Evolutionary conservation across 306 rosid genomes (phyloP).

Genomic region (Inga laurina): DNA sequence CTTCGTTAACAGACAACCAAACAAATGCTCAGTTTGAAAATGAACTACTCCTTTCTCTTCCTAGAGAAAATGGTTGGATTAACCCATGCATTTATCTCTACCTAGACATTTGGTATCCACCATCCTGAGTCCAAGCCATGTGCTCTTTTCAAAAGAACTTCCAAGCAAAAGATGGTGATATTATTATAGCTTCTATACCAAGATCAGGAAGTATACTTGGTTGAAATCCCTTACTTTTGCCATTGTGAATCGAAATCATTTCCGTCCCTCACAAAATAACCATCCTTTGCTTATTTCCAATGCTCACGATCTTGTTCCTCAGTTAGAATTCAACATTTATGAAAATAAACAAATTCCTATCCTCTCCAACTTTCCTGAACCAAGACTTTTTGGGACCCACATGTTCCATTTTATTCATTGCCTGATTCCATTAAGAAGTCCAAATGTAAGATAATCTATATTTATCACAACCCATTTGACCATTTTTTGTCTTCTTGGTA

Average conservation of each 20-base stretch:
- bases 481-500: constrained; percentile 50
- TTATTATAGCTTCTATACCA: constrained; percentile 3
- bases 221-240: constrained; percentile 48
- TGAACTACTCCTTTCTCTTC: not conserved
- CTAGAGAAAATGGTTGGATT: not conserved
- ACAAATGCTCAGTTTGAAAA: too few relatives aligned
- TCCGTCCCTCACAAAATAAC: not conserved
- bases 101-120: not conserved
- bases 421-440: constrained; percentile 29
- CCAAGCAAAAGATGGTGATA: not conserved
- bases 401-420: constrained; percentile 41
- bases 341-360: constrained; percentile 25
- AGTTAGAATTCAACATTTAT: constrained; percentile 40
- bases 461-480: constrained; percentile 51
- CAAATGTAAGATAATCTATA: not conserved
- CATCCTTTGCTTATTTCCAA: constrained; percentile 48
- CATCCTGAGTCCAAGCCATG: not conserved
- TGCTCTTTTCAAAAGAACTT: not conserved
- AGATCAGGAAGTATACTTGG: constrained; percentile 57
- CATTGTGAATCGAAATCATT: constrained; percentile 19
- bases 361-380: constrained; percentile 28
- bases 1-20: too few relatives aligned
- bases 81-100: not conserved
- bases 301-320: constrained; percentile 49
- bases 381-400: constrained; percentile 50